phyloP scores from a whole-genome alignment of 2,329 filamentous ascomycete genomes.

The Grosmannia penicillata region DNA sequence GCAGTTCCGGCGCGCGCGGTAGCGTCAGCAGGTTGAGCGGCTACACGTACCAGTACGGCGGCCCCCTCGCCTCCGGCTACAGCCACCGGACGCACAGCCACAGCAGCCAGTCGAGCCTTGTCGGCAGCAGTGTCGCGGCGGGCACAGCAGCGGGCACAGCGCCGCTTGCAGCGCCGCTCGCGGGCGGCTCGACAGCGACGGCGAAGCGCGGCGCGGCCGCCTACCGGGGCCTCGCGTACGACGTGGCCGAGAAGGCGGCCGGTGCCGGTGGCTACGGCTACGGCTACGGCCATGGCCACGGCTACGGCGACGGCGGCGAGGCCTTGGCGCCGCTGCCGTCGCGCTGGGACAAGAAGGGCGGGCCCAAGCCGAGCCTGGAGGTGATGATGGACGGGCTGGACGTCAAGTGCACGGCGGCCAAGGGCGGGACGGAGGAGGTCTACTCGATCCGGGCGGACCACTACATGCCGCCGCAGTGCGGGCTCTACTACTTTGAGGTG shows the following conservation, averaged over 20 bases:
- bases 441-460: conserved; percentile 71
- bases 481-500: conserved; percentile 88
- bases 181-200: conserved; percentile 4
- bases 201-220: conserved; percentile 40
- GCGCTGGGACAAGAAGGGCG: conserved; percentile 70
- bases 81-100: neutral
- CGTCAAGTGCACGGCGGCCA: conserved; percentile 41
- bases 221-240: conserved; percentile 68
- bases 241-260: conserved; percentile 57
- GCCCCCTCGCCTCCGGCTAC: conserved; percentile 14
- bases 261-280: neutral
- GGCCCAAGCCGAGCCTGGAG: conserved; percentile 52
- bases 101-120: too few species aligned
- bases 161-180: conserved; percentile 15
- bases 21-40: too few species aligned
- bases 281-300: too few species aligned
- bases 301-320: conserved; percentile 47
- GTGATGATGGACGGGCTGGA: conserved; percentile 59
- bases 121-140: conserved; percentile 11
- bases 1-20: too few species aligned
- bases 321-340: conserved; percentile 56
- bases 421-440: conserved; percentile 55
- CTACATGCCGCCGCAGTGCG: conserved; percentile 76
- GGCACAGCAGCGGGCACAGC: conserved; percentile 32
- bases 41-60: too few species aligned